Base-by-base conservation (phyloP, 75 land plant genomes). In the Cunninghamia lanceolata region DNA sequence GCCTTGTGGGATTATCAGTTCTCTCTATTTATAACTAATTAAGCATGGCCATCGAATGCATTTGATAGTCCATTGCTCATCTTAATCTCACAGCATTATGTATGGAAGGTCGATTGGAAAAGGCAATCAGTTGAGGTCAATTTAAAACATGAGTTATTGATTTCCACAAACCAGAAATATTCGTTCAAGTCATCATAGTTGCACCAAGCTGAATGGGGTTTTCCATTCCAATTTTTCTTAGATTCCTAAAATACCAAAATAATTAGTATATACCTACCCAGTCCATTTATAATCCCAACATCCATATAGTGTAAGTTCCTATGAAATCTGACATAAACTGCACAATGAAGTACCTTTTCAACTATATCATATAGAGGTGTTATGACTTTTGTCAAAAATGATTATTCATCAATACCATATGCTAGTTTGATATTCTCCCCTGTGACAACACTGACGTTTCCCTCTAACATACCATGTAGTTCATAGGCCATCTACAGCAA, bases 171-270 rank as follows among this genome's bases (percentile, higher is more conserved):
- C 99, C 99, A 98, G 93, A 98, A 98, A 87, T 92, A 98, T 91
- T 98, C 99, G 85, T 97, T 98, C 32, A 98, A 92, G 85, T 98
- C 99, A 88, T 98, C 99, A 86, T 98, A 98, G 88, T 98, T 98
- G 75, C 99, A 93, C 99, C 99, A 98, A 45, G 90, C 89, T 85
- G 99, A 93, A 91, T 98, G 96, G 39, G 99, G 91, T 85, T 93
- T 95, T 25, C 99, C 99, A 89, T 93, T 89, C 83, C 85, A 88
- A 86, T 93, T 92, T 84, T 93, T 98, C 21, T 81, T 85, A 35
- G 95, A 89, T 90, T 97, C 99, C 99, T 98, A 89, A 70, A 87
- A 87, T 53, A 86, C 46, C 13, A 75, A 30, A 80, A 34, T 30
- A 25, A 80, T 80, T 80, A 45, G 50, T 14, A 80, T 14, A 45